Evolutionary conservation across 352 stramenopile genomes (phyloP).

Genomic region (Globisporangium radiosum): DNA sequence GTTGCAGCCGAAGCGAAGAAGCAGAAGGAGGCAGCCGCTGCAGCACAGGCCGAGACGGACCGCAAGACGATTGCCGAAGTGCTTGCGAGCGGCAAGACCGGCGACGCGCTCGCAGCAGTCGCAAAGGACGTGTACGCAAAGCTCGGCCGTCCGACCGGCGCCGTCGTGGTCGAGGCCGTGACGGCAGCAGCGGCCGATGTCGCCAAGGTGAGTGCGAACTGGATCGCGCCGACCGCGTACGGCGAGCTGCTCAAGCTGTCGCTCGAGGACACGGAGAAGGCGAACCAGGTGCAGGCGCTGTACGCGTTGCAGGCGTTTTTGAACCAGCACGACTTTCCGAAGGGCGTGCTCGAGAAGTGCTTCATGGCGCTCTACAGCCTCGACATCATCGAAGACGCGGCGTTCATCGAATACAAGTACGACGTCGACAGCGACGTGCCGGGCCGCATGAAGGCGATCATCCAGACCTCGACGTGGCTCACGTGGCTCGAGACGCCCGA

Average conservation of each 20-base stretch:
- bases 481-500: slow-evolving; percentile 79
- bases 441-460: slow-evolving; percentile 78
- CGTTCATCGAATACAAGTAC: slow-evolving; percentile 87
- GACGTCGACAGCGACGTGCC: slow-evolving; percentile 65
- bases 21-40: slow-evolving; percentile 34
- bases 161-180: slow-evolving; percentile 54
- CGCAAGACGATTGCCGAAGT: slow-evolving; percentile 51
- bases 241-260: slow-evolving; percentile 52
- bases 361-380: slow-evolving; percentile 84
- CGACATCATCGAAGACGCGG: slow-evolving; percentile 72
- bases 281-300: slow-evolving; percentile 64
- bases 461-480: slow-evolving; percentile 75
- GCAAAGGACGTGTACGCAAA: slow-evolving; percentile 53
- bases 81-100: slow-evolving; percentile 55
- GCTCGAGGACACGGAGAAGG: slow-evolving; percentile 42
- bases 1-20: slow-evolving; percentile 55
- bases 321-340: slow-evolving; percentile 67
- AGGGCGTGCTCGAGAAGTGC: slow-evolving; percentile 75
- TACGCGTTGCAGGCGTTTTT: slow-evolving; percentile 75
- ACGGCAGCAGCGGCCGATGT: slow-evolving; percentile 45
- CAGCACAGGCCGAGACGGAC: slow-evolving; percentile 46
- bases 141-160: slow-evolving; percentile 30
- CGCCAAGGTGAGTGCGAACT: slow-evolving; percentile 75
- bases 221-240: slow-evolving; percentile 58
- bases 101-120: slow-evolving; percentile 43